Evolutionary conservation across 345 rosid genomes (phyloP), one percentile per base, ranked within the genome.

Genomic region (Xanthoceras sorbifolium): DNA sequence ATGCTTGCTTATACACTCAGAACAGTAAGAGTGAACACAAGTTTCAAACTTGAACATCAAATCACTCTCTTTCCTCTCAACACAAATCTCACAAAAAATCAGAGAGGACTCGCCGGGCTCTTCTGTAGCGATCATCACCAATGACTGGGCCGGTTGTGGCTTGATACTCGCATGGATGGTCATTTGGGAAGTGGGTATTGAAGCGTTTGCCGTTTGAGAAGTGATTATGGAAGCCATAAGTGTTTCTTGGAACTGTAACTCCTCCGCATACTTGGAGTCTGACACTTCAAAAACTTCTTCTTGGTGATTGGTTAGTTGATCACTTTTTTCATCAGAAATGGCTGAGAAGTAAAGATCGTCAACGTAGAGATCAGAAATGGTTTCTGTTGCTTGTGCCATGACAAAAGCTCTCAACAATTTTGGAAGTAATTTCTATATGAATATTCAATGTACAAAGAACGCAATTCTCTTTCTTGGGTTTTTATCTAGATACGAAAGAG

Each of bases 1-100:
- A 74, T 86, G 85, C 55, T 73, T 88, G 79, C 71, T 57, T 8
- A 87, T 84, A 62, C 98, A 92, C 5, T 74, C 88, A 31, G 79
- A 72, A 77, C 98, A 94, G 48, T 74, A 88, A 0, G 84, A 71
- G 71, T 94, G 98, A 29, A 72, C 20, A 12, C 98, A 92, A 0
- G 64, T 72, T 17, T 70, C 67, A 26, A 63, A 78, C 59, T 34
- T 71, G 84, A 89, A 84, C 82, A 89, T 84, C 31, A 85, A 78
- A 4, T 81, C 79, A 0, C 1, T 48, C 31, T 82, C 88, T 72
- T 87, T 89, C 2, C 54, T 80, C 54, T 92, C 92, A 40, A 68
- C 76, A 20, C 94, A 93, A 11, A 93, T 92, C 46, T 81, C 86
- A n/a, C 93, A 91, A 64, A 82, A 78, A 6, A 74, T 76, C 48